Evolutionary conservation across 345 rosid species (phyloP), one percentile per base, ranked within the genome.

Genomic region (Syzygium aromaticum): DNA sequence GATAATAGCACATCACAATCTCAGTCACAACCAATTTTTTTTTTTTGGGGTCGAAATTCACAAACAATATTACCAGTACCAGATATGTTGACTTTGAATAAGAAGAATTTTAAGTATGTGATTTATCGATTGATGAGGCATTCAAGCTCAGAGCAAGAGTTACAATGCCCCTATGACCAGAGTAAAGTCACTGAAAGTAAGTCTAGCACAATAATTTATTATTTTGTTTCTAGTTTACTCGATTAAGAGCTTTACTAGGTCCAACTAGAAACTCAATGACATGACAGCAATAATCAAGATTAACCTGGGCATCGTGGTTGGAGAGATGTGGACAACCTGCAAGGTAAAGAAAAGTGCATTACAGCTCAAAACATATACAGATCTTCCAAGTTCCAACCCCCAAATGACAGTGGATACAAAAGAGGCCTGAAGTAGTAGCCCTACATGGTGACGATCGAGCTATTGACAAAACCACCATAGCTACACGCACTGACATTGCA

Each of bases 291-390:
- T 30, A 73, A 33, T 73, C 4, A 73, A 33, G 80, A 73, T 89
- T 89, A 88, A 97, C 99, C 99, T 89, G 98, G 97, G 84, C 98
- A 97, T 78, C 93, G 93, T 21, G 99, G 99, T 90, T 95, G 98
- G 77, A 97, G 98, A 87, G 94, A 94, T 77, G 92, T 92, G 27
- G 96, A 95, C 90, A 97, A 87, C 95, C 99, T 98, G 93, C 88
- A 90, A 38, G 80, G 49, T 16, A 28, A 84, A 85, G 22, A 84
- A 84, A 49, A 86, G 28, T 83, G 63, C 38, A 49, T n/a, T 88
- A 67, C 3, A 49, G 67, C 63, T 33, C 86, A 84, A 51, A 4
- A 27, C 30, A 22, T 51, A 14, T 38, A 38, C 21, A 40, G 19
- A 46, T 59, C 27, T 51, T 40, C 63, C 52, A 38, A 19, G 38